A percentile compares a stretch with the other conserved stretches of the same genome.
Evolutionary conservation across 768 basidiomycete genomes (phyloP).

Genomic region (Lentinula guzmanii): DNA sequence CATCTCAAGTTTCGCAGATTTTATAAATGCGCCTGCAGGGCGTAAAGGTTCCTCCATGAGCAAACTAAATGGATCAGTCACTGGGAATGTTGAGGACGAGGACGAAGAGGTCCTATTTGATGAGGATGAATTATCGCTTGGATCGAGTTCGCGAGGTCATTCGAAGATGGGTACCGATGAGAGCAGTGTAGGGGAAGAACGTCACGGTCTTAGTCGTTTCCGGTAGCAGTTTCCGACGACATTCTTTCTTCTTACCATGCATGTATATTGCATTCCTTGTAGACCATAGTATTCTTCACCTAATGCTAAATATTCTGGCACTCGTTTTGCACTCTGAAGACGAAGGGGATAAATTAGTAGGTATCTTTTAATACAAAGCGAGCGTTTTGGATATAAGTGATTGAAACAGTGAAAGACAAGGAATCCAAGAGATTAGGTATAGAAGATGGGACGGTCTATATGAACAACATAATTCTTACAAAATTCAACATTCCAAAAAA

Average conservation of each 20-base stretch:
- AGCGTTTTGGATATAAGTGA: not conserved
- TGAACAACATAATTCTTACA: not conserved
- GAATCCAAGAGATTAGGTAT: not conserved
- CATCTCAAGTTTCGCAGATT: slow-evolving; percentile 56
- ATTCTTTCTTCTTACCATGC: not conserved
- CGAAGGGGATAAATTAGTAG: not conserved
- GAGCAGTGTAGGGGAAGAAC: slow-evolving; percentile 35
- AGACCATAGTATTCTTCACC: not conserved
- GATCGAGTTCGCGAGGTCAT: slow-evolving; percentile 33
- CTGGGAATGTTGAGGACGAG: slow-evolving; percentile 34
- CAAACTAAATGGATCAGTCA: not conserved
- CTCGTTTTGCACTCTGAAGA: not conserved
- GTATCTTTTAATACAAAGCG: not conserved
- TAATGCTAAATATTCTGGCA: not conserved
- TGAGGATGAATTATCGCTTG: slow-evolving; percentile 42
- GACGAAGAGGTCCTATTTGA: slow-evolving; percentile 56
- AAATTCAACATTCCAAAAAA: not conserved
- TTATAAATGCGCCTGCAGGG: slow-evolving; percentile 47
- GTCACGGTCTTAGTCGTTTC: slow-evolving; percentile 21
- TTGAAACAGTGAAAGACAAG: not conserved
- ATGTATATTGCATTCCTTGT: slow-evolving; percentile 1
- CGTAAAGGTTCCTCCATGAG: slow-evolving; percentile 7
- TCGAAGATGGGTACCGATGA: slow-evolving; percentile 40
- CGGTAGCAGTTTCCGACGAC: not conserved
- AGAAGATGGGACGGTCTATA: not conserved